phyloP scores from a whole-genome alignment of 2,329 filamentous ascomycete species.

The Seiridium unicorne region DNA sequence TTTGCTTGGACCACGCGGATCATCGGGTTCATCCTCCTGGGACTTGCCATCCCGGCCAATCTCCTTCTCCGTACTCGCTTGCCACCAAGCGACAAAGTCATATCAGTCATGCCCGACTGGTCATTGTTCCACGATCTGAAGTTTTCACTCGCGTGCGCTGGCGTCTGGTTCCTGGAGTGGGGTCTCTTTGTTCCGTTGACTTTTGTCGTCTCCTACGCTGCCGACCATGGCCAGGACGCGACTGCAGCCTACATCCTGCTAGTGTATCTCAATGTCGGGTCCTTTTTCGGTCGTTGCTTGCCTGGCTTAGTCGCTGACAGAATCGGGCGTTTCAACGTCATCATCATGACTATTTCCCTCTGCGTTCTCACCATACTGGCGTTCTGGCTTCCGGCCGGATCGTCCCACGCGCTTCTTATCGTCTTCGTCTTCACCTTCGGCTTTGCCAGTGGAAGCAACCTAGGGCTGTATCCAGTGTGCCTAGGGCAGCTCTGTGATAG shows the following conservation, averaged over 20 bases:
- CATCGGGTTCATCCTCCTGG: conserved; percentile 48
- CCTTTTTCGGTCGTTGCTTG: conserved; percentile 71
- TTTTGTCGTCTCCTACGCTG: conserved; percentile 44
- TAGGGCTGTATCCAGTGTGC: conserved; percentile 76
- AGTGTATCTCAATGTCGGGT: conserved; percentile 78
- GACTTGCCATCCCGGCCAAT: conserved; percentile 44
- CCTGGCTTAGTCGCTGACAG: conserved; percentile 75
- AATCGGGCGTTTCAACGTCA: conserved; percentile 77
- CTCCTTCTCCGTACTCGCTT: conserved; percentile 53
- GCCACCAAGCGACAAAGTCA: conserved; percentile 42
- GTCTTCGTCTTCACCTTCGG: conserved; percentile 73
- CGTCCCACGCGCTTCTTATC: conserved; percentile 56
- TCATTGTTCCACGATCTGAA: conserved; percentile 58
- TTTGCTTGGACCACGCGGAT: conserved; percentile 50
- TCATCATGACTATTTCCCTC: conserved; percentile 63
- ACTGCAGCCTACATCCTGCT: conserved; percentile 71
- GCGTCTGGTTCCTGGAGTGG: conserved; percentile 70
- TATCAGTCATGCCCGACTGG: conserved; percentile 54
- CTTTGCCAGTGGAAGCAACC: conserved; percentile 75
- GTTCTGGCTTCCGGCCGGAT: conserved; percentile 67
- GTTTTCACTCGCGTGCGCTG: conserved; percentile 59
- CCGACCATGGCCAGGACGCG: conserved; percentile 56
- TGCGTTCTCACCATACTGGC: conserved; percentile 57
- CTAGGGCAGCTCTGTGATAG: conserved; percentile 78
- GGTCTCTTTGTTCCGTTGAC: conserved; percentile 25